Conservation (phyloP, 345 rosid species). For the Hypericum androsaemum region DNA sequence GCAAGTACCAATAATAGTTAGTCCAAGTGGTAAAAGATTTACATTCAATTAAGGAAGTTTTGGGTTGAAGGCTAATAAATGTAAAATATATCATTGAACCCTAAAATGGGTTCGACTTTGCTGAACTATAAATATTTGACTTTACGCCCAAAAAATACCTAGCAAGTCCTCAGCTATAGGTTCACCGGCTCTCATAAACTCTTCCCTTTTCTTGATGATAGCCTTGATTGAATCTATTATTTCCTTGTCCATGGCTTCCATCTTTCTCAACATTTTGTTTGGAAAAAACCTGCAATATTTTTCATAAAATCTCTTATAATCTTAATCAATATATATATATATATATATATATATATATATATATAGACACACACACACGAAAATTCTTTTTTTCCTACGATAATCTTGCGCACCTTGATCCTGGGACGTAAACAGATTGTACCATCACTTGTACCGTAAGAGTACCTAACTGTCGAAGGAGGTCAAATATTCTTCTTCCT, state of each 20-base stretch:
- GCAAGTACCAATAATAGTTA: too few relatives aligned
- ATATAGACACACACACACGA: too few relatives aligned
- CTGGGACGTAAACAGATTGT: constrained; percentile 21
- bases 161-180: constrained; percentile 21
- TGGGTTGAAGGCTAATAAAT: too few relatives aligned
- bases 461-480: constrained; percentile 15
- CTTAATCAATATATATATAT: too few relatives aligned
- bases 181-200: constrained; percentile 25
- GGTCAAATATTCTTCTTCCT: constrained; percentile 18
- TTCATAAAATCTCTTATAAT: too few relatives aligned
- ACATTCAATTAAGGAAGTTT: too few relatives aligned
- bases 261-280: constrained; percentile 26
- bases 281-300: constrained; percentile 32
- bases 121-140: too few relatives aligned
- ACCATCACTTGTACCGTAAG: not conserved
- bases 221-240: constrained; percentile 17
- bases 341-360: not conserved
- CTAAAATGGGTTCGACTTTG: too few relatives aligned
- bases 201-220: constrained; percentile 31
- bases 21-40: too few relatives aligned
- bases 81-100: too few relatives aligned
- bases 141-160: too few relatives aligned
- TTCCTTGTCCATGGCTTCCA: constrained; percentile 27
- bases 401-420: constrained; percentile 30
- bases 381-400: constrained; percentile 4